These are phyloP conservation scores for Saturnispora halmiae DNA, from an alignment of 805 yeast species.

Conservation along the genomic window DNA sequence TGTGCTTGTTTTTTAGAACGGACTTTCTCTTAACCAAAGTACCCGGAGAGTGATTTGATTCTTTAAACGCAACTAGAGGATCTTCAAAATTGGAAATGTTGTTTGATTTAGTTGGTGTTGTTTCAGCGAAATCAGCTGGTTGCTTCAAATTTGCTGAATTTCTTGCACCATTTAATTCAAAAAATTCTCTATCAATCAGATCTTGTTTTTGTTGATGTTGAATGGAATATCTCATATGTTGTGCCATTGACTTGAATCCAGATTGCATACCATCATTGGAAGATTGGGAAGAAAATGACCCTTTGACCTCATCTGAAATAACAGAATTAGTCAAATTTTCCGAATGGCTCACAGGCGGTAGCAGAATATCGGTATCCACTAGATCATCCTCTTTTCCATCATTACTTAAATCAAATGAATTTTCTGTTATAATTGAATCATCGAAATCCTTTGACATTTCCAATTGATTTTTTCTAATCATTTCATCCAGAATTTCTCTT, in stretches of 20 bases:
- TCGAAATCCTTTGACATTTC: constrained; percentile 12
- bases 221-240: constrained; percentile 33
- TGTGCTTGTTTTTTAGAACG: constrained; percentile 35
- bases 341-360: neutral
- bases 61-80: neutral
- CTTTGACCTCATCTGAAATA: neutral
- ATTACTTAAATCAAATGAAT: constrained; percentile 2
- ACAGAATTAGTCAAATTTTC: neutral
- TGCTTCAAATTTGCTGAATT: too few species aligned
- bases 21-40: constrained; percentile 30
- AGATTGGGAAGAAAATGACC: neutral
- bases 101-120: constrained; percentile 2
- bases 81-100: neutral
- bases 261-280: neutral
- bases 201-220: constrained; percentile 6
- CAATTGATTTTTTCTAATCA: constrained; percentile 17
- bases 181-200: too few species aligned
- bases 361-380: neutral
- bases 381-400: neutral
- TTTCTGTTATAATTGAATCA: constrained; percentile 6
- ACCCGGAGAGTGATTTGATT: neutral
- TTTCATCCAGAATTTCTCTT: constrained; percentile 22
- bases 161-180: too few species aligned
- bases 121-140: neutral
- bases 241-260: constrained; percentile 32